phyloP scores from a whole-genome alignment of 2,329 filamentous ascomycete genomes.

The Byssochlamys sp. region DNA sequence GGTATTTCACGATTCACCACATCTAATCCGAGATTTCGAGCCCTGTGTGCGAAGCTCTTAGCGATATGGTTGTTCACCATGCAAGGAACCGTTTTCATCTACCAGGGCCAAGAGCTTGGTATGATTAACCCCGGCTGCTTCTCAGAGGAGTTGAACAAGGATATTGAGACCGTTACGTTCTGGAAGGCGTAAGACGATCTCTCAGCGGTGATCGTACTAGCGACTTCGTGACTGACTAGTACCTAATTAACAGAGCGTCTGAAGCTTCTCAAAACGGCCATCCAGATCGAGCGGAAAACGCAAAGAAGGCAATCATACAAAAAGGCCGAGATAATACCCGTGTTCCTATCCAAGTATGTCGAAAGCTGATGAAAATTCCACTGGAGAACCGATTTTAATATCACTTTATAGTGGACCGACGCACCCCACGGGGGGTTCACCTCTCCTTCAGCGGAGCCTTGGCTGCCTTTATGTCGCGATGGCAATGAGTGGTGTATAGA shows the following conservation, averaged over 20 bases:
- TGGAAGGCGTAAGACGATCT: constrained; percentile 28
- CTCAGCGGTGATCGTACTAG: not conserved
- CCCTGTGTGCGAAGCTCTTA: constrained; percentile 9
- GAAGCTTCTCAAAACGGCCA: constrained; percentile 9
- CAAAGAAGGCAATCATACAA: constrained; percentile 17
- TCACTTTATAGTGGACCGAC: constrained; percentile 7
- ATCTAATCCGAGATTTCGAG: constrained; percentile 26
- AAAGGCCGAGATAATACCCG: constrained; percentile 22
- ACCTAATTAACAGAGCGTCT: constrained; percentile 7
- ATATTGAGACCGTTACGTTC: constrained; percentile 36
- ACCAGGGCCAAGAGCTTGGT: constrained; percentile 44
- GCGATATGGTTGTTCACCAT: constrained; percentile 45
- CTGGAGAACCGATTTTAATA: not conserved
- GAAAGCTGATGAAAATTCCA: not conserved
- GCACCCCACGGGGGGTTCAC: constrained; percentile 10
- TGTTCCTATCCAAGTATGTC: constrained; percentile 16
- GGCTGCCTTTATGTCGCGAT: constrained; percentile 56
- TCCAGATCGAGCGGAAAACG: constrained; percentile 14
- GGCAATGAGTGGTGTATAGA: constrained; percentile 50
- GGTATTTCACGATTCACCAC: constrained; percentile 19
- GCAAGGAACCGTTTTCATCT: constrained; percentile 42
- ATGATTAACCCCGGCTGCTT: constrained; percentile 41
- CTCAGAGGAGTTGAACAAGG: constrained; percentile 21
- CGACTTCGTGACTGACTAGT: not conserved
- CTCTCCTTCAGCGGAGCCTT: constrained; percentile 35